Evolutionary conservation across 139 green algal species (phyloP).

Genomic region (Chlamydomonas sp.): DNA sequence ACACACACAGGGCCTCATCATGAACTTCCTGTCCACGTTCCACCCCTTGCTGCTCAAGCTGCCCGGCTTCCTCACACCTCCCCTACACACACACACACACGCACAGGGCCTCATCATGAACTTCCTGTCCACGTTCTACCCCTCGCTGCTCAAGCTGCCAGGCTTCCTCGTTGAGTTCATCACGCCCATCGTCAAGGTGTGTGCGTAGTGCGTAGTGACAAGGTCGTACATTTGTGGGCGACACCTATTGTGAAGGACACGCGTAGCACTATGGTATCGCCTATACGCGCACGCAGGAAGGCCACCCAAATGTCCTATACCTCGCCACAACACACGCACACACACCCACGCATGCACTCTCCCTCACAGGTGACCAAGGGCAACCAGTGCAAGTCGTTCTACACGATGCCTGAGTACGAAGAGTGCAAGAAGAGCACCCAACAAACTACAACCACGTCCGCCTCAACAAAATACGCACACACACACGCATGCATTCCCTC

Average conservation of each 20-base stretch:
- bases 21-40: constrained; percentile 99
- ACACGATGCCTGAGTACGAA: constrained; percentile 99
- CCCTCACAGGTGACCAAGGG: constrained; percentile 73
- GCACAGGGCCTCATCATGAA: constrained; percentile 99
- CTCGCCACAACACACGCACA: no score
- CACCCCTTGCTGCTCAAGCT: constrained; percentile 92
- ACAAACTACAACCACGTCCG: background rate
- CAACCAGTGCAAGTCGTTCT: constrained; percentile 75
- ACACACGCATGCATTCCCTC: background rate
- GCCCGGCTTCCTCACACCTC: constrained; percentile 89
- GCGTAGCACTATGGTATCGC: no score
- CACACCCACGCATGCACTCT: no score
- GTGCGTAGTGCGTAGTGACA: background rate
- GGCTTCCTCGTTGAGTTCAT: constrained; percentile 98
- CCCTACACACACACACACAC: no score
- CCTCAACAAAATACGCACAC: background rate
- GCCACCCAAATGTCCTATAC: no score
- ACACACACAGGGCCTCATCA: constrained; percentile 99
- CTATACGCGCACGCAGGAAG: no score
- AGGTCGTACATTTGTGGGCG: background rate
- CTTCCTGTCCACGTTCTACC: constrained; percentile 97
- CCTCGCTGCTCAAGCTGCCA: constrained; percentile 84
- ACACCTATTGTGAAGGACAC: background rate
- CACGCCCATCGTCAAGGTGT: constrained; percentile 97
- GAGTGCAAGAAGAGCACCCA: constrained; percentile 1